Percentiles rank a stretch among this genome's conserved stretches.
phyloP scores from a whole-genome alignment of 331 rosid species.

The Quercus tomentella region DNA sequence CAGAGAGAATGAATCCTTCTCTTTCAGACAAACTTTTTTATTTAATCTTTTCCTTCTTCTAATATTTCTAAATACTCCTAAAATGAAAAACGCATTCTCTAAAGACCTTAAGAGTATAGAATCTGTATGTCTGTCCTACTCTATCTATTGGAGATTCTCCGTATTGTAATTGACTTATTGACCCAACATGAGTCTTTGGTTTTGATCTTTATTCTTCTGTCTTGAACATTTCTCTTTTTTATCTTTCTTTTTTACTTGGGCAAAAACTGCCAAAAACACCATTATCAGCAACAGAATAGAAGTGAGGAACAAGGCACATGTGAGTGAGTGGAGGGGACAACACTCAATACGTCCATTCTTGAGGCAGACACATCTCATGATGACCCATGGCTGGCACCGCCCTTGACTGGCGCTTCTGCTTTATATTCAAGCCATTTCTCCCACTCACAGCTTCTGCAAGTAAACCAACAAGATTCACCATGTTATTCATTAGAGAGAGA shows the following conservation, averaged over 20 bases:
- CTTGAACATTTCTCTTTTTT: neutral
- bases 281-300: neutral
- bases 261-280: slow-evolving; percentile 28
- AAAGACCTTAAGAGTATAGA: neutral
- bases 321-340: neutral
- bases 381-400: slow-evolving; percentile 20
- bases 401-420: slow-evolving; percentile 28
- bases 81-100: slow-evolving; percentile 2
- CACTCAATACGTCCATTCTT: slow-evolving; percentile 68
- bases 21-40: neutral
- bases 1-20: neutral
- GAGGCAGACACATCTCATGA: slow-evolving; percentile 54
- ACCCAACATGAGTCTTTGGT: slow-evolving; percentile 10
- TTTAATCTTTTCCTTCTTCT: neutral
- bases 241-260: neutral
- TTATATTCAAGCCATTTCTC: slow-evolving; percentile 33
- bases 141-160: slow-evolving; percentile 11
- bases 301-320: neutral
- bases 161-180: neutral
- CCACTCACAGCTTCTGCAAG: slow-evolving; percentile 39
- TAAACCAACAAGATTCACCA: neutral
- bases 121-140: neutral
- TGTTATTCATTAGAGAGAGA: neutral
- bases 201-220: slow-evolving; percentile 14
- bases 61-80: neutral